Percentiles rank a stretch among this genome's conserved stretches.
Evolutionary conservation across 192 early-diverging fungal species (phyloP).

Genomic region (Martensiomyces pterosporus): DNA sequence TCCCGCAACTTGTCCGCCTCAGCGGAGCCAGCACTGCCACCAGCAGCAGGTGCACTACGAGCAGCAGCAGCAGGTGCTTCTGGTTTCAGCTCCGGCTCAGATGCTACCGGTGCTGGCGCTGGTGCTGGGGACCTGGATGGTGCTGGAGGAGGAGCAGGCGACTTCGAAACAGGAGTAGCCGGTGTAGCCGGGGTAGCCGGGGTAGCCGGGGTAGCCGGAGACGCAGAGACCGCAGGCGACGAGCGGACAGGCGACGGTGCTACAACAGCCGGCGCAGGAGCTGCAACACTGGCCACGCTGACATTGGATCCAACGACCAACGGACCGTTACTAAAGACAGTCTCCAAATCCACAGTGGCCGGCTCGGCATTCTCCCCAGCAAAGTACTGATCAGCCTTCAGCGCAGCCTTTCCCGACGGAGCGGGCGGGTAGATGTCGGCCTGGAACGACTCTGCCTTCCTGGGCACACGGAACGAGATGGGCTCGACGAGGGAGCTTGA

Average conservation of each 20-base stretch:
- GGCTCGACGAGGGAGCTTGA: constrained; percentile 82
- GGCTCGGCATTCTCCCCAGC: constrained; percentile 79
- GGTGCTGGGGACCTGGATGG: background rate
- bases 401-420: constrained; percentile 69
- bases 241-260: background rate
- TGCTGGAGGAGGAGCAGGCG: constrained; percentile 2
- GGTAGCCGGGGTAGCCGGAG: background rate
- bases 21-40: too few species aligned
- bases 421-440: constrained; percentile 91
- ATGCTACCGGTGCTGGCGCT: constrained; percentile 2
- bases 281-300: background rate
- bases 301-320: constrained; percentile 21
- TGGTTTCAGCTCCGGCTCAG: background rate
- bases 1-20: constrained; percentile 76
- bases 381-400: constrained; percentile 93
- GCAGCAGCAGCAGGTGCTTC: constrained; percentile 9
- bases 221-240: background rate
- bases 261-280: background rate
- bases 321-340: constrained; percentile 22
- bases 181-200: too few species aligned
- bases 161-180: too few species aligned
- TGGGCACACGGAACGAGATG: constrained; percentile 93
- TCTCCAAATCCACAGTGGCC: constrained; percentile 45
- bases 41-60: too few species aligned
- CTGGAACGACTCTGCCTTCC: constrained; percentile 96